Evolutionary conservation across 2,329 filamentous ascomycete genomes (phyloP), one percentile per base, ranked within the genome.

Genomic region (Falciphora oryzae): DNA sequence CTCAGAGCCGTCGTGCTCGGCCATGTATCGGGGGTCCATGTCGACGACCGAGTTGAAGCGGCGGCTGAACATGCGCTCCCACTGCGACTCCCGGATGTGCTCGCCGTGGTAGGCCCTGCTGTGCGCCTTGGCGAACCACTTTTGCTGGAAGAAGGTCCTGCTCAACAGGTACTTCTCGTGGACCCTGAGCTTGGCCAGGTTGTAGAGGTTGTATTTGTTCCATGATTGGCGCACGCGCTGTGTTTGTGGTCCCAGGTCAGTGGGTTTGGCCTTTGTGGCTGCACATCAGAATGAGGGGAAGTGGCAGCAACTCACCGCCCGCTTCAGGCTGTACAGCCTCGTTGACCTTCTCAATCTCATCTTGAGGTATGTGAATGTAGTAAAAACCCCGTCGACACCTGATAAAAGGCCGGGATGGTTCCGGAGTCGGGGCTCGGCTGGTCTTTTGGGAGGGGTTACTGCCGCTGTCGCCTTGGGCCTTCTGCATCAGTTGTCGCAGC

Each of bases 201-300:
- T 97, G 86, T 91, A 99, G 68, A 99, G 84, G 75, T 96, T 97
- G 83, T 92, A 93, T 81, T 97, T 96, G 83, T 92, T 96, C 95
- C 94, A 97, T 81, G 93, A 92, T 82, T 95, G 91, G 72, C 94
- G 90, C 77, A 97, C 76, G 90, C 92, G 96, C 93, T 98, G 75
- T 64, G 66, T 53, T 53, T n/a, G 44, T 11, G 22, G 44, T 53
- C 8, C 18, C 2, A 14, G 44, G 44, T 53, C 8, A 53, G 22
- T 11, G n/a, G n/a, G 7, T 7, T 11, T 53, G 44, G 44, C 10
- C 6, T 22, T 2, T 53, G 18, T n/a, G 38, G 18, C 25, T 57
- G 61, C 63, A 62, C 57, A 57, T 61, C 58, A 27, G 31, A 57
- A 50, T 29, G 38, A 25, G 50, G 22, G 64, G 65, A 29, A 53